A percentile compares a stretch with the other conserved stretches of the same genome.
Evolutionary conservation across 2,329 filamentous ascomycete species (phyloP).

Genomic region (Phyllosticta citribraziliensis): DNA sequence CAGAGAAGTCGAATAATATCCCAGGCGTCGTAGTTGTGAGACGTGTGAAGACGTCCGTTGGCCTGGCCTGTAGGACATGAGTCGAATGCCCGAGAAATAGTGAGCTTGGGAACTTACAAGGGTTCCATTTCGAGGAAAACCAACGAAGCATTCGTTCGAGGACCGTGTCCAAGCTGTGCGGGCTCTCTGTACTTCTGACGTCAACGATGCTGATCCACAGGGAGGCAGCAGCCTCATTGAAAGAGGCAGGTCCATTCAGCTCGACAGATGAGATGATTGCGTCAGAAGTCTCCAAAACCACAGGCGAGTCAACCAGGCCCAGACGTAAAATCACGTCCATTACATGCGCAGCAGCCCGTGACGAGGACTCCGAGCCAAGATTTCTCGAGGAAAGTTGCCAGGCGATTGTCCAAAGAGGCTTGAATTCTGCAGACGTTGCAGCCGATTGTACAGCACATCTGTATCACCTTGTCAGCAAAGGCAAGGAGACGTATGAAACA

Average conservation of each 20-base stretch:
- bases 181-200: slow-evolving; percentile 55
- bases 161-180: slow-evolving; percentile 56
- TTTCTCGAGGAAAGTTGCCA: slow-evolving; percentile 68
- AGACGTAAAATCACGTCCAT: slow-evolving; percentile 58
- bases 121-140: slow-evolving; percentile 73
- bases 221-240: slow-evolving; percentile 69
- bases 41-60: slow-evolving; percentile 38
- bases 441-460: slow-evolving; percentile 39
- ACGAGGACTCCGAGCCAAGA: slow-evolving; percentile 59
- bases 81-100: background rate
- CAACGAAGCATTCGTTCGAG: slow-evolving; percentile 68
- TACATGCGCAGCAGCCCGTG: slow-evolving; percentile 67
- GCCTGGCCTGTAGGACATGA: background rate
- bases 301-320: slow-evolving; percentile 56
- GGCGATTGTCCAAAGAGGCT: slow-evolving; percentile 54
- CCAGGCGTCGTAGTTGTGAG: slow-evolving; percentile 52
- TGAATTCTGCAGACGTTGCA: slow-evolving; percentile 34
- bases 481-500: background rate
- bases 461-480: background rate
- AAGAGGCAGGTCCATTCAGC: slow-evolving; percentile 64
- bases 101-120: slow-evolving; percentile 46
- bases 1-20: slow-evolving; percentile 62
- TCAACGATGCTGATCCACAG: slow-evolving; percentile 64
- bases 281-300: slow-evolving; percentile 59
- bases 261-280: slow-evolving; percentile 68